These are phyloP conservation scores for Uromyces viciae-fabae DNA, from an alignment of 1,284 basidiomycete species.

Conservation along the genomic window DNA sequence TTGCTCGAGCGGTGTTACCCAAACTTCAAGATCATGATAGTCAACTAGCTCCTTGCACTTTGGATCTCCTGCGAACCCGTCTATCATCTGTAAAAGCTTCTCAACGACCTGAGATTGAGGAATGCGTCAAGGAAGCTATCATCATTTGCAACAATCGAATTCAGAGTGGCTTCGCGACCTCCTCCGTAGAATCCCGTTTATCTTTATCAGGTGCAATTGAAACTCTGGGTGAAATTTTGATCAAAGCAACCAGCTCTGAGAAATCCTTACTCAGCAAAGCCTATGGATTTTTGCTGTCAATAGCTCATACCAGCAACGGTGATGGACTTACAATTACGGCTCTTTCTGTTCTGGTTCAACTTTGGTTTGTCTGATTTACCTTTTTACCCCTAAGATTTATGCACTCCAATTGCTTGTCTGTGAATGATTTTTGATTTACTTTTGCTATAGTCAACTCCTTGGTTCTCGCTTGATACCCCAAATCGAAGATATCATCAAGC, in stretches of 20 bases:
- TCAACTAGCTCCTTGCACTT: conserved; percentile 23
- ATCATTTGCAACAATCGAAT: conserved; percentile 28
- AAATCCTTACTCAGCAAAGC: conserved; percentile 33
- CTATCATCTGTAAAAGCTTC: conserved; percentile 31
- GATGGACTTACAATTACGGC: background rate
- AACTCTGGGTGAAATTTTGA: conserved; percentile 28
- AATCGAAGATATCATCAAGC: conserved; percentile 24
- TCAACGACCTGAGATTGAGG: conserved; percentile 32
- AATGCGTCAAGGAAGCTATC: conserved; percentile 32
- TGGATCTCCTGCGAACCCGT: conserved; percentile 34
- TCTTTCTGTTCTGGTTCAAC: conserved; percentile 28
- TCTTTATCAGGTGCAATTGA: conserved; percentile 23
- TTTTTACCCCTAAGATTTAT: background rate
- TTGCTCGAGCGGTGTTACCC: conserved; percentile 23
- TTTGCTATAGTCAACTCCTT: conserved; percentile 2
- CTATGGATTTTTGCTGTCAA: conserved; percentile 23
- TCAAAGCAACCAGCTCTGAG: conserved; percentile 27
- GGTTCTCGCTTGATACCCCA: conserved; percentile 31
- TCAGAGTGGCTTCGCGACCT: background rate
- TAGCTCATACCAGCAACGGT: background rate
- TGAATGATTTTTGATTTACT: background rate
- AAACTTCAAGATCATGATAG: conserved; percentile 31
- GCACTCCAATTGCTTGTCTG: no score
- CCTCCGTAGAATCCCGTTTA: background rate
- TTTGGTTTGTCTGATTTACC: conserved; percentile 23